Percentiles rank a stretch among this genome's conserved stretches.
Evolutionary conservation across 257 asterid genomes (phyloP).

Genomic region (Buddleja alternifolia): DNA sequence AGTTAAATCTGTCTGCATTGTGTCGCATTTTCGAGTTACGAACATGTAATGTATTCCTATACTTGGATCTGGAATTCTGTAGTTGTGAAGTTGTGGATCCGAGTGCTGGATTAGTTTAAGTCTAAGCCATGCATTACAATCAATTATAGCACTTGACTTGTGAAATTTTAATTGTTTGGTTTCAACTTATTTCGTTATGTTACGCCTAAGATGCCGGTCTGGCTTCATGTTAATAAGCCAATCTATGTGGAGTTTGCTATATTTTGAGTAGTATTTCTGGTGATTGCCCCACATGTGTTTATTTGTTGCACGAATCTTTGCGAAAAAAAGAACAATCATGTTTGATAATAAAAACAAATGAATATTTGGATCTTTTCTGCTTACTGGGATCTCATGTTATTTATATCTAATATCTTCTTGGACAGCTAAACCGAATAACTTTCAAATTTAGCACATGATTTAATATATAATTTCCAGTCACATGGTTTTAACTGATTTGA

Average conservation of each 20-base stretch:
- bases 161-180: not conserved
- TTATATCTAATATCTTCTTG: not conserved
- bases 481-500: slow-evolving; percentile 1
- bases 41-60: slow-evolving; percentile 29
- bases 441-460: not conserved
- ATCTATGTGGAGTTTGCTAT: not conserved
- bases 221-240: not conserved
- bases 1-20: slow-evolving; percentile 44
- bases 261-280: not conserved
- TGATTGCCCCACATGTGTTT: not conserved
- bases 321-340: not conserved
- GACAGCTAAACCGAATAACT: not conserved
- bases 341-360: slow-evolving; percentile 10
- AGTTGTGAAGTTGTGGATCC: slow-evolving; percentile 34
- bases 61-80: slow-evolving; percentile 38
- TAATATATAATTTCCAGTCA: not conserved
- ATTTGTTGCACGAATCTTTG: not conserved
- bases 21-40: slow-evolving; percentile 31
- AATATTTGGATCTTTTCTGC: not conserved
- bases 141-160: not conserved
- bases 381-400: slow-evolving; percentile 6
- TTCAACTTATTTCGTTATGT: not conserved
- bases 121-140: slow-evolving; percentile 20
- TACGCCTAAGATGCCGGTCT: not conserved
- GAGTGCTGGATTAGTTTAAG: slow-evolving; percentile 19